Percentiles rank a stretch among this genome's conserved stretches.
Conservation (phyloP, 108 stramenopile species). For the Fragilaria crotonensis region DNA sequence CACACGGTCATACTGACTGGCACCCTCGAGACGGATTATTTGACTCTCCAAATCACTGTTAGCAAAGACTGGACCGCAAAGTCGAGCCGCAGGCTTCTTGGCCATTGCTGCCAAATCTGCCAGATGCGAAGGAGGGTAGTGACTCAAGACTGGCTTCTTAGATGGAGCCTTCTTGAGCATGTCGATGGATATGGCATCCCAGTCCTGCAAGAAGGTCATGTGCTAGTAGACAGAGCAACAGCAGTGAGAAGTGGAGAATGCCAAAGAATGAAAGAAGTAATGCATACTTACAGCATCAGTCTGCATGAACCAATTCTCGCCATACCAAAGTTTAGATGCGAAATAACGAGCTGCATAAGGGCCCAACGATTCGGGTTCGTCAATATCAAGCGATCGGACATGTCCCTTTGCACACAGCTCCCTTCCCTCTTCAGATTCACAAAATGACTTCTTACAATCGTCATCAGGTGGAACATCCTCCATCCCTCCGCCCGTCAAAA, state of each 20-base stretch:
- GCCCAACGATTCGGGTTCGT: slow-evolving; percentile 89
- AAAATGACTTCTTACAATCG: slow-evolving; percentile 69
- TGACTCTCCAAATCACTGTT: slow-evolving; percentile 79
- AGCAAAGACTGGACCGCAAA: slow-evolving; percentile 85
- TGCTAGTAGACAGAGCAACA: no score
- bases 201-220: slow-evolving; percentile 31
- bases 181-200: slow-evolving; percentile 79
- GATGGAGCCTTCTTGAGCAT: slow-evolving; percentile 76
- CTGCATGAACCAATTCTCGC: slow-evolving; percentile 95
- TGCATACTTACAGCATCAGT: slow-evolving; percentile 43
- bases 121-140: slow-evolving; percentile 79
- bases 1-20: slow-evolving; percentile 48
- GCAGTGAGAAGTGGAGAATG: no score
- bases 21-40: slow-evolving; percentile 80
- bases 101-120: slow-evolving; percentile 40
- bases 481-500: slow-evolving; percentile 46
- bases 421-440: slow-evolving; percentile 54
- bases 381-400: slow-evolving; percentile 72
- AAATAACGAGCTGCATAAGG: slow-evolving; percentile 93
- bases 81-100: slow-evolving; percentile 39
- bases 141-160: slow-evolving; percentile 80
- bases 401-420: slow-evolving; percentile 49
- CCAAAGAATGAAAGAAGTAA: no score
- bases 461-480: slow-evolving; percentile 63
- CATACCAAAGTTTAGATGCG: slow-evolving; percentile 88